phyloP scores from a whole-genome alignment of 2,329 filamentous ascomycete genomes.

The Apiospora rasikravindrae region DNA sequence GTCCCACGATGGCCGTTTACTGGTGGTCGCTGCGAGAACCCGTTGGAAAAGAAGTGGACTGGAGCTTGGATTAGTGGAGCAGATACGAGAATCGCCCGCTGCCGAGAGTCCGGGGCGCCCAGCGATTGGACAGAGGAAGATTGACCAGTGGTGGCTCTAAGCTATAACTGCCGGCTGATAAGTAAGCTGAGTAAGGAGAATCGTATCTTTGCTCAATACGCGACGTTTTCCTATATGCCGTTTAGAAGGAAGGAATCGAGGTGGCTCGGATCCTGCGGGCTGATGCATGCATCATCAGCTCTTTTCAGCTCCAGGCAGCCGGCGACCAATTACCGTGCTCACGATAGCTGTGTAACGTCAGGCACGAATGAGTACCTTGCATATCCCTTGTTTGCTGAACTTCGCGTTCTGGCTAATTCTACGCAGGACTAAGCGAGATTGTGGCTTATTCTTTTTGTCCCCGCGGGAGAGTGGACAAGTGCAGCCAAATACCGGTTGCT shows the following conservation, averaged over 20 bases:
- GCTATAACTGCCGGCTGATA: neutral
- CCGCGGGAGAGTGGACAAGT: neutral
- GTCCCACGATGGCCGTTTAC: neutral
- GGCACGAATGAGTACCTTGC: neutral
- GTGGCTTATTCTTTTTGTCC: neutral
- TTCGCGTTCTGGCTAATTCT: neutral
- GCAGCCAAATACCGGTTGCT: no score
- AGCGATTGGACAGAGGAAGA: neutral
- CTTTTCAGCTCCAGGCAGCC: neutral
- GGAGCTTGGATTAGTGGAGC: neutral
- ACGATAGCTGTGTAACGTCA: neutral
- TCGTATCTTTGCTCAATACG: neutral
- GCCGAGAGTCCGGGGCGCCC: neutral
- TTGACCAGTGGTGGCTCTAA: neutral
- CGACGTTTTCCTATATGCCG: neutral
- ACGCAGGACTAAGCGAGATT: neutral
- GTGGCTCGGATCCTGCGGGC: neutral
- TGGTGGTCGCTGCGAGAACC: neutral
- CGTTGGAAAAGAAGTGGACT: constrained; percentile 7
- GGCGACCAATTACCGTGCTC: neutral
- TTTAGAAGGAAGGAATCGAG: neutral
- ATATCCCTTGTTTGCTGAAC: neutral
- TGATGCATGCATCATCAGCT: neutral
- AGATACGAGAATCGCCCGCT: neutral
- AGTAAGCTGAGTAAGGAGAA: neutral